Evolutionary conservation across 148 eudicot genomes (phyloP), one percentile per base, ranked within the genome.

Genomic region (Rhododendron griersonianum): DNA sequence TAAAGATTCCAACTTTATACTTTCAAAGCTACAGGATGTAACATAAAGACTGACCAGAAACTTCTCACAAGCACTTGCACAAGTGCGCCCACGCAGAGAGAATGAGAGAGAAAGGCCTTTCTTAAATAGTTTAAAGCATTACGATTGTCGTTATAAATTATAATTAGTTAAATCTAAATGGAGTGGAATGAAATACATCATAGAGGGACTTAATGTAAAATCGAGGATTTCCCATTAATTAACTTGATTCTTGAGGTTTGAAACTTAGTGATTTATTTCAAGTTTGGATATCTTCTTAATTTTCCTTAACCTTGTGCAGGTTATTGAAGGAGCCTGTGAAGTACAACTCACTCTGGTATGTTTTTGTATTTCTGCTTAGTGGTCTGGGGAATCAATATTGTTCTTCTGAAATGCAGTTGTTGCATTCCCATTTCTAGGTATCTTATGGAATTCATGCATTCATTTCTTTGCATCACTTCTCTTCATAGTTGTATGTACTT

Each of bases 281-380:
- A 39, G 13, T 84, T 3, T 75, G 81, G 35, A 14, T 71, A 15
- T 55, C 35, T 23, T 9, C 41, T 4, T 6, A n/a, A 76, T 30
- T 87, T 83, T 59, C 18, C 67, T 30, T 21, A 80, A 28, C 80
- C 80, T 86, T 74, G 33, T 88, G 86, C 91, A 92, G 94, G 88
- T 91, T 44, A 87, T 92, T 80, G 88, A 90, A 81, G 94, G 94
- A 81, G 83, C 87, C 50, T 89, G 89, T 45, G 94, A 92, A 78
- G 91, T 89, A 81, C 88, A 91, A 37, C 88, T 92, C 61, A 80
- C 80, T 87, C 86, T 86, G 93, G 94, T 92, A 92, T 53, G 81
- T 13, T 55, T 51, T 84, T 10, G 30, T 25, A 33, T 83, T 69
- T 47, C 9, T 4, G 50, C 48, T n/a, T 87, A 55, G 45, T 45